Evolutionary conservation across 2,329 filamentous ascomycete species (phyloP), one percentile per base, ranked within the genome.

Genomic region (Nigrospora osmanthi): DNA sequence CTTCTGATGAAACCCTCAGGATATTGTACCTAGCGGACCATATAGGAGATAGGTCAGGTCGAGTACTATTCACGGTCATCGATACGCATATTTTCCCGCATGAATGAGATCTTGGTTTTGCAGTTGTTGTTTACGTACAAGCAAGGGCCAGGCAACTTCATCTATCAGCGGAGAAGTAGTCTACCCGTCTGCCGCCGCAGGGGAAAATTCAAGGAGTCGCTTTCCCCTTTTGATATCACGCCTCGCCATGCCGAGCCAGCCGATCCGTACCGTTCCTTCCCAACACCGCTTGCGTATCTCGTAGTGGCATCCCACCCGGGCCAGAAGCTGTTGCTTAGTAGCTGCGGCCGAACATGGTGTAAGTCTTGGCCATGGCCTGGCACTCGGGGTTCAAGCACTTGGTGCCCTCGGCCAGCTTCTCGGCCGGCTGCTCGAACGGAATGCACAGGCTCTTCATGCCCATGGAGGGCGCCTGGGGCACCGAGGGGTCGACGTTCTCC

Each of bases 381-480:
- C 91, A 97, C 59, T 91, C 85, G 36, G 91, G 91, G 75, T 87
- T 96, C 57, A 91, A 75, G 64, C 93, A 98, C 69, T 93, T 90
- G 47, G 89, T 95, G 41, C 87, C 90, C 53, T 80, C 72, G 51
- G 85, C 77, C 51, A 94, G 72, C 19, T 85, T 87, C 58, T 85
- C 80, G 35, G 32, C 15, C 5, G 90, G 90, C 79, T 95, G 89
- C 49, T 91, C 84, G 57, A 89, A 89, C 30, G 57, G 83, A 74
- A 77, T 94, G 81, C 73, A 91, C 66, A 68, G 80, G 66, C 64
- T 83, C 81, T 72, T 87, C 85, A 72, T 81, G 57, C 78, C 78
- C 78, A 81, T 81, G 42, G 71, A 72, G 23, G 76, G 75, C 15
- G 69, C 66, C 53, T 76, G 72, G 54, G 70, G 68, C 51, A 78